These are phyloP conservation scores for Liquidambar formosana DNA, from an alignment of 164 flowering plant genomes.

Conservation along the genomic window DNA sequence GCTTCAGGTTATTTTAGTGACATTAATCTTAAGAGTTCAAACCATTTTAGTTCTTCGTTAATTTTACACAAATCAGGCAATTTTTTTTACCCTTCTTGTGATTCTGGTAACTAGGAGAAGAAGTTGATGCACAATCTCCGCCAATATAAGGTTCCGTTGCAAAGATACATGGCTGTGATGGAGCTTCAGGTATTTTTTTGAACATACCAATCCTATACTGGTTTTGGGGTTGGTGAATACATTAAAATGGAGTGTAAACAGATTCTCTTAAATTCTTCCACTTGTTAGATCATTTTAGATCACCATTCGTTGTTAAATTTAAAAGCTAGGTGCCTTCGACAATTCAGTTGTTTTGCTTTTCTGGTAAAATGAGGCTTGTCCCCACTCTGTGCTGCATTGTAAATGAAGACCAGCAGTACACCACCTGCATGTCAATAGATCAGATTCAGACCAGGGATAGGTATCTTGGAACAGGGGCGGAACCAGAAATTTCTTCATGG, in stretches of 20 bases:
- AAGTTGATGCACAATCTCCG: slow-evolving; percentile 50
- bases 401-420: no score
- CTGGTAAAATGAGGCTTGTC: slow-evolving; percentile 93
- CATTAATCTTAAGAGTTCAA: not conserved
- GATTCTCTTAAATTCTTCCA: no score
- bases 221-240: not conserved
- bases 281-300: slow-evolving; percentile 75
- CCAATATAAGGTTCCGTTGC: slow-evolving; percentile 55
- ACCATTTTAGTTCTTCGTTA: not conserved
- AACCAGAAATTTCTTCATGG: no score
- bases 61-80: not conserved
- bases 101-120: slow-evolving; percentile 44
- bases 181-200: slow-evolving; percentile 51
- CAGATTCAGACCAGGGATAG: no score
- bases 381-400: no score
- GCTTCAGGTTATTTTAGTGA: slow-evolving; percentile 47
- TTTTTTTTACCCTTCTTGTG: slow-evolving; percentile 4
- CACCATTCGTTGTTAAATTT: slow-evolving; percentile 74
- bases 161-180: slow-evolving; percentile 64
- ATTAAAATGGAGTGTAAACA: not conserved
- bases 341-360: no score
- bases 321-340: no score
- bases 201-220: not conserved
- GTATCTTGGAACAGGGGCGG: no score
- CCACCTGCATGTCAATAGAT: no score